A percentile compares a stretch with the other conserved stretches of the same genome.
Conservation (phyloP, 257 asterid species). For the Fraxinus anomala region DNA sequence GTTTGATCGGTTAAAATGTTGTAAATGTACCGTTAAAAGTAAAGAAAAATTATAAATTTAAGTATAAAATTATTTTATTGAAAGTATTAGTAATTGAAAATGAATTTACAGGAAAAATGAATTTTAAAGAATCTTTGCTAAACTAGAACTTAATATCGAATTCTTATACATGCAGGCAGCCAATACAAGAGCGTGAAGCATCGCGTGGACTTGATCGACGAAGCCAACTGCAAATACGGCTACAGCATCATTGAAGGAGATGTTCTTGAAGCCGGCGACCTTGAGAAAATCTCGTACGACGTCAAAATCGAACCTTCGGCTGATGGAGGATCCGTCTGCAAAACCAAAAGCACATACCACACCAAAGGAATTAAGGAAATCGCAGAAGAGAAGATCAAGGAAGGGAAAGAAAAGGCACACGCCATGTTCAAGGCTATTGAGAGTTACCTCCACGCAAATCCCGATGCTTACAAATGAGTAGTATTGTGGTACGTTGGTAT, state of each 20-base stretch:
- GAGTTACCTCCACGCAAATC: conserved; percentile 39
- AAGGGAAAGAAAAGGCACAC: conserved; percentile 36
- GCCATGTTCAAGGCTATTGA: conserved; percentile 40
- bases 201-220: conserved; percentile 43
- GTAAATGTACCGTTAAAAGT: no score
- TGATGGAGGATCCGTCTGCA: conserved; percentile 52
- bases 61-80: no score
- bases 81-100: no score
- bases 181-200: conserved; percentile 51
- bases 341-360: conserved; percentile 38
- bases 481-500: background rate
- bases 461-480: conserved; percentile 23
- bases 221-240: conserved; percentile 35
- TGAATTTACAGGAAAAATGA: no score
- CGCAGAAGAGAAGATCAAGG: conserved; percentile 42
- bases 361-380: conserved; percentile 41
- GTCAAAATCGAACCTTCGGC: conserved; percentile 40
- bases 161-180: conserved; percentile 35
- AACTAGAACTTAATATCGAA: background rate
- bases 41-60: no score
- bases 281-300: conserved; percentile 46
- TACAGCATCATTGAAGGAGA: conserved; percentile 57
- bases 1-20: no score
- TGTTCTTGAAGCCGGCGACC: conserved; percentile 29
- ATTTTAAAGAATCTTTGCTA: no score